These are phyloP conservation scores for Ampelomyces quisqualis DNA, from an alignment of 2,329 filamentous ascomycete species.

Conservation along the genomic window DNA sequence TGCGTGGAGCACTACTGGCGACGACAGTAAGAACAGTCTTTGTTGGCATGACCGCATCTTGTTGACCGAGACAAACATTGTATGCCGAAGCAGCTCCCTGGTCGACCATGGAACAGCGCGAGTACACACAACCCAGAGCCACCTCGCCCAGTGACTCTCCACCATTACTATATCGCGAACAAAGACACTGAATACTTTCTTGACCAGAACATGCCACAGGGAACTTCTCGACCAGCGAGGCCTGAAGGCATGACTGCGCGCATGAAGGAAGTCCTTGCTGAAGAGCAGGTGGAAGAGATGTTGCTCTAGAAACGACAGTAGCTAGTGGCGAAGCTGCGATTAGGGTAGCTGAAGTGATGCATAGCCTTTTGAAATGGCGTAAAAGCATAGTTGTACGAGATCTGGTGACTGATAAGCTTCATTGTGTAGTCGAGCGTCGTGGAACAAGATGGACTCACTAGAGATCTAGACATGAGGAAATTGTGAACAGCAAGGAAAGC, in stretches of 20 bases:
- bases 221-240: slow-evolving; percentile 37
- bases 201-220: slow-evolving; percentile 38
- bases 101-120: slow-evolving; percentile 32
- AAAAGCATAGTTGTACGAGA: slow-evolving; percentile 44
- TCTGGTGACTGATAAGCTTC: slow-evolving; percentile 34
- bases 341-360: slow-evolving; percentile 39
- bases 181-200: slow-evolving; percentile 39
- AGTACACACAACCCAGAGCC: slow-evolving; percentile 42
- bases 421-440: slow-evolving; percentile 19
- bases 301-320: slow-evolving; percentile 22
- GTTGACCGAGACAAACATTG: slow-evolving; percentile 40
- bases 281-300: slow-evolving; percentile 30
- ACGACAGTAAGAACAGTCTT: slow-evolving; percentile 38
- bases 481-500: slow-evolving; percentile 23
- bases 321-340: slow-evolving; percentile 36
- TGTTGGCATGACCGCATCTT: slow-evolving; percentile 40
- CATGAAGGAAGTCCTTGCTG: slow-evolving; percentile 38
- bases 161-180: slow-evolving; percentile 40
- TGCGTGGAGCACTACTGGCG: slow-evolving; percentile 22
- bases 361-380: slow-evolving; percentile 42
- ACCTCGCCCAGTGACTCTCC: slow-evolving; percentile 44
- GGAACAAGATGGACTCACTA: slow-evolving; percentile 29
- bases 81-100: slow-evolving; percentile 32
- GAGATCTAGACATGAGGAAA: slow-evolving; percentile 39
- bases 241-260: slow-evolving; percentile 40